Evolutionary conservation across 225 moss, liverwort and hornwort genomes (phyloP).

Genomic region (Thuidium tamariscinum): DNA sequence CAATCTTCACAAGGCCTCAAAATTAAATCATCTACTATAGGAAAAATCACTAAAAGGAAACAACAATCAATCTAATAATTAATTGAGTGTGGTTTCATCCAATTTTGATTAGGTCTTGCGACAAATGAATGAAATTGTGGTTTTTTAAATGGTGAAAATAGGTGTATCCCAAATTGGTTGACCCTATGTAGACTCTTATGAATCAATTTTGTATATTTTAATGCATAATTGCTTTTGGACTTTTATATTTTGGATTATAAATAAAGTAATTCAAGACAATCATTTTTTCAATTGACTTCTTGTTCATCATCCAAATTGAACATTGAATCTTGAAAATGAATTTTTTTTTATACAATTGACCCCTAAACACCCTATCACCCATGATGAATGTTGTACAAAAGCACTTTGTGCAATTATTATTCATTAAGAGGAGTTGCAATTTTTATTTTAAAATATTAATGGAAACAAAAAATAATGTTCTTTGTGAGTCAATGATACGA

Average conservation of each 20-base stretch:
- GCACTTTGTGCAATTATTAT: not conserved
- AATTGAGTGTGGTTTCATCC: not conserved
- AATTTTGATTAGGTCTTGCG: fast-evolving
- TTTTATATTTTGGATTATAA: not conserved
- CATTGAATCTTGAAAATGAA: not conserved
- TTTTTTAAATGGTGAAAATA: not conserved
- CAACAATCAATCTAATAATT: not conserved
- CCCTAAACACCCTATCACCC: no score
- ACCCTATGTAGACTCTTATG: fast-evolving
- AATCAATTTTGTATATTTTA: not conserved
- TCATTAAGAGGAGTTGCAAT: fast-evolving
- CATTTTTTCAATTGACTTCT: not conserved
- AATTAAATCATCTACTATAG: no score
- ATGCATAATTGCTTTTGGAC: fast-evolving
- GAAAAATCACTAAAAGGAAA: fast-evolving
- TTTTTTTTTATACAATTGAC: no score
- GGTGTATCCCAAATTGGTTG: fast-evolving
- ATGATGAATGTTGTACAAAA: not conserved
- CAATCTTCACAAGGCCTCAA: no score
- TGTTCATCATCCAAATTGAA: not conserved
- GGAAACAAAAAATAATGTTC: not conserved
- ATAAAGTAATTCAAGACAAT: fast-evolving
- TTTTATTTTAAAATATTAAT: not conserved
- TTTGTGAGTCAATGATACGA: not conserved
- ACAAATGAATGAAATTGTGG: not conserved